Evolutionary conservation across 164 flowering plant species (phyloP).

Genomic region (Vitis rupestris): DNA sequence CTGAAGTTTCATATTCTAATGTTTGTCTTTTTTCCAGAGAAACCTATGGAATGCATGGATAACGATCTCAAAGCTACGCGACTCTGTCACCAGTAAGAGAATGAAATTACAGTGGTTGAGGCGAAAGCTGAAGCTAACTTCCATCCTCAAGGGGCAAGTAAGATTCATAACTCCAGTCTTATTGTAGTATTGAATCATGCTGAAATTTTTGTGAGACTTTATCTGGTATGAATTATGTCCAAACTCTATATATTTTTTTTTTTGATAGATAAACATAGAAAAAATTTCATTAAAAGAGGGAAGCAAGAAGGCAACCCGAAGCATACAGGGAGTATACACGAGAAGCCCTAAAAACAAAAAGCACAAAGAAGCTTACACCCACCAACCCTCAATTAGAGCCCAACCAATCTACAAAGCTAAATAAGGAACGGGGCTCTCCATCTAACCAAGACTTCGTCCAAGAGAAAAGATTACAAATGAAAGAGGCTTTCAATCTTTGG

Average conservation of each 20-base stretch:
- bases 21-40: slow-evolving; percentile 46
- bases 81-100: slow-evolving; percentile 72
- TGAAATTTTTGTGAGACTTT: not conserved
- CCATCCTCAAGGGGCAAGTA: slow-evolving; percentile 84
- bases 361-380: too few species aligned
- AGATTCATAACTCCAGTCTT: slow-evolving; percentile 19
- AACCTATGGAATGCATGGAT: slow-evolving; percentile 83
- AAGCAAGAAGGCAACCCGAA: too few species aligned
- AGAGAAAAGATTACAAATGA: too few species aligned
- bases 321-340: too few species aligned
- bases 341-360: too few species aligned
- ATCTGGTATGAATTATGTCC: not conserved
- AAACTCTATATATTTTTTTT: not conserved
- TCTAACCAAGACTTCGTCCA: too few species aligned
- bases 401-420: too few species aligned
- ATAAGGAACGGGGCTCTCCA: too few species aligned
- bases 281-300: too few species aligned
- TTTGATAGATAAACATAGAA: too few species aligned
- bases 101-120: slow-evolving; percentile 66
- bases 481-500: too few species aligned
- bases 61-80: slow-evolving; percentile 73
- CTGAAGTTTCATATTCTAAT: not conserved
- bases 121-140: slow-evolving; percentile 70
- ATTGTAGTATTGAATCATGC: not conserved
- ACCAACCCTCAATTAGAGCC: too few species aligned